Percentiles rank a stretch among this genome's conserved stretches.
Evolutionary conservation across 345 rosid genomes (phyloP).

Genomic region (Mallotus nudiflorus): DNA sequence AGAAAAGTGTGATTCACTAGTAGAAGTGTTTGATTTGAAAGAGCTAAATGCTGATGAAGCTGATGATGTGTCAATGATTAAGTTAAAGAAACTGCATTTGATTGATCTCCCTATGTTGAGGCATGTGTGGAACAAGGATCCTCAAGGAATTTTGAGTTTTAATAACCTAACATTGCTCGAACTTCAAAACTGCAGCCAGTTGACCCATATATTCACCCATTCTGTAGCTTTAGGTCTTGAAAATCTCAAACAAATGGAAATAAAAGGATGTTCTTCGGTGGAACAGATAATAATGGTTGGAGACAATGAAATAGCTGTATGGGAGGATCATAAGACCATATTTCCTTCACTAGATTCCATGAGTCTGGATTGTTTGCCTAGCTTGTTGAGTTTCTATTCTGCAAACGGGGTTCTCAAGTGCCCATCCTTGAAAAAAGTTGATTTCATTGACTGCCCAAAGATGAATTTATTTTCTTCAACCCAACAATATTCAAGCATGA

Average conservation of each 20-base stretch:
- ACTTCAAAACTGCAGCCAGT: neutral
- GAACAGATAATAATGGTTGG: neutral
- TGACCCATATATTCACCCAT: neutral
- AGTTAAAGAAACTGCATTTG: too few species aligned
- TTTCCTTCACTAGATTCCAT: slow-evolving; percentile 1
- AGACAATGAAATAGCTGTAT: neutral
- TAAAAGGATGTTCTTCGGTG: neutral
- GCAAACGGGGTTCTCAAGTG: neutral
- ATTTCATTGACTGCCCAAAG: neutral
- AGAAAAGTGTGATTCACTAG: slow-evolving; percentile 1
- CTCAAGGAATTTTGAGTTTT: neutral
- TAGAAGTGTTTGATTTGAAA: too few species aligned
- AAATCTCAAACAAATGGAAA: neutral
- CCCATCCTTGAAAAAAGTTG: slow-evolving; percentile 2
- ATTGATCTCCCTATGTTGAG: too few species aligned
- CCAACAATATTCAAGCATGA: too few species aligned
- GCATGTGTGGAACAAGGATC: too few species aligned
- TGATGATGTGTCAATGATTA: too few species aligned
- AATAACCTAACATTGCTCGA: neutral
- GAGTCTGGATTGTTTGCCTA: neutral
- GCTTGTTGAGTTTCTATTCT: neutral
- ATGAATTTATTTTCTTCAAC: neutral
- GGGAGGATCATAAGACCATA: neutral
- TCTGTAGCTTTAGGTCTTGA: neutral
- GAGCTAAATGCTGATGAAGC: too few species aligned